phyloP scores from a whole-genome alignment of 2,329 filamentous ascomycete genomes.

The Trichoderma sp. region DNA sequence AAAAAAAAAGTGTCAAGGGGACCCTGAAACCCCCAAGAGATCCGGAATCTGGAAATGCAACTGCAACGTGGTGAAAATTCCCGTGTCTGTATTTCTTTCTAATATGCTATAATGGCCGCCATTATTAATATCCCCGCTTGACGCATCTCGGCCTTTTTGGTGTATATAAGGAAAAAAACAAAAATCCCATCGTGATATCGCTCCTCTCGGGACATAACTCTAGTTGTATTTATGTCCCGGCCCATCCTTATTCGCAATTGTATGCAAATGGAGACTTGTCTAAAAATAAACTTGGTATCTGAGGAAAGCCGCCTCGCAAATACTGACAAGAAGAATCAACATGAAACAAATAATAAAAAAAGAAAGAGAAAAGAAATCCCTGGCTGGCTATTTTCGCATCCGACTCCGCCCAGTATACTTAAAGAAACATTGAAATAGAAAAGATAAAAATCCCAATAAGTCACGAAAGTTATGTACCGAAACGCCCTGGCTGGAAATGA shows the following conservation, averaged over 20 bases:
- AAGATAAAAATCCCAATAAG: neutral
- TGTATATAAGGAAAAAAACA: neutral
- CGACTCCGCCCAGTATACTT: neutral
- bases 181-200: neutral
- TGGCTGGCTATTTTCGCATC: conserved; percentile 1
- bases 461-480: neutral
- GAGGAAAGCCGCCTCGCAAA: conserved; percentile 1
- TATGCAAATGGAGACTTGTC: neutral
- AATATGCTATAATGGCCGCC: neutral
- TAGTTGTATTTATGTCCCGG: neutral
- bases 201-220: conserved; percentile 4
- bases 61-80: neutral
- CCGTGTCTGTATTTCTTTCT: conserved; percentile 15
- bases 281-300: conserved; percentile 15
- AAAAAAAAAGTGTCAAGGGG: neutral
- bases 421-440: neutral
- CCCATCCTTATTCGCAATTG: neutral
- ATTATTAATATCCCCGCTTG: neutral
- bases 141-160: neutral
- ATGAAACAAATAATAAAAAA: neutral
- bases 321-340: conserved; percentile 1
- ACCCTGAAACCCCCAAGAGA: neutral
- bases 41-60: neutral
- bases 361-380: neutral
- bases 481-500: conserved; percentile 3